Percentiles rank a stretch among this genome's conserved stretches.
These are phyloP conservation scores for Neurospora sp. DNA, from an alignment of 2,329 filamentous ascomycete genomes.

Conservation along the genomic window DNA sequence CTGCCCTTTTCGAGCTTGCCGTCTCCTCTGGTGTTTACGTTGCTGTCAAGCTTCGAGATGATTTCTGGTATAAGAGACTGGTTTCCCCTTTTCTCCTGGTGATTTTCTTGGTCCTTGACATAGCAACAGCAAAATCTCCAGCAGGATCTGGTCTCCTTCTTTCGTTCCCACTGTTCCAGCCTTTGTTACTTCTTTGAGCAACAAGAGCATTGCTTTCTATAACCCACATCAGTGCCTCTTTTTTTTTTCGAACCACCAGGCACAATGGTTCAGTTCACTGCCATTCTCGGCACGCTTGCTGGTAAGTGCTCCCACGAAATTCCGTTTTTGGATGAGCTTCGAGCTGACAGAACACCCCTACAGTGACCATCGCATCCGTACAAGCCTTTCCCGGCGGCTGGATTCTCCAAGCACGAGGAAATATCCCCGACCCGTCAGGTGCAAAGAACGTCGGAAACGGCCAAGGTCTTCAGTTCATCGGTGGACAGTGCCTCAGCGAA, in stretches of 20 bases:
- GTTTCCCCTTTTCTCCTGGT: not conserved
- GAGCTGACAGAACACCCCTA: not conserved
- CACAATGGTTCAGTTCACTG: slow-evolving; percentile 16
- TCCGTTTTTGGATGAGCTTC: not conserved
- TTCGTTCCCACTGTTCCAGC: not conserved
- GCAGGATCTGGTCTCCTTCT: slow-evolving; percentile 13
- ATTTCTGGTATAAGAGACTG: not conserved
- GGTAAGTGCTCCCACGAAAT: not conserved
- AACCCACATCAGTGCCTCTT: not conserved
- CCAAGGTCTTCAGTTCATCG: slow-evolving; percentile 24
- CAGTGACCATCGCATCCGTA: slow-evolving; percentile 12
- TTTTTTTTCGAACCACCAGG: not conserved
- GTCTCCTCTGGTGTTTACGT: not conserved
- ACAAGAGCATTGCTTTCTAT: not conserved
- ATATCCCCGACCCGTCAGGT: slow-evolving; percentile 19
- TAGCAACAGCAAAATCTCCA: not conserved
- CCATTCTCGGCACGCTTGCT: slow-evolving; percentile 9
- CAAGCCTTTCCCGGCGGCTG: slow-evolving; percentile 12
- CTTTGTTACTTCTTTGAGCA: not conserved
- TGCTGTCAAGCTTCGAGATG: not conserved
- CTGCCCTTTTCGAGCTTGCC: not conserved
- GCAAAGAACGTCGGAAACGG: slow-evolving; percentile 24
- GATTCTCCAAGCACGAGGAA: slow-evolving; percentile 9
- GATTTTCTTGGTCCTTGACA: not conserved
- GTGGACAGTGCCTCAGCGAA: slow-evolving; percentile 22